Evolutionary conservation across 768 basidiomycete species (phyloP).

Genomic region (Macrolepiota albuminosa): DNA sequence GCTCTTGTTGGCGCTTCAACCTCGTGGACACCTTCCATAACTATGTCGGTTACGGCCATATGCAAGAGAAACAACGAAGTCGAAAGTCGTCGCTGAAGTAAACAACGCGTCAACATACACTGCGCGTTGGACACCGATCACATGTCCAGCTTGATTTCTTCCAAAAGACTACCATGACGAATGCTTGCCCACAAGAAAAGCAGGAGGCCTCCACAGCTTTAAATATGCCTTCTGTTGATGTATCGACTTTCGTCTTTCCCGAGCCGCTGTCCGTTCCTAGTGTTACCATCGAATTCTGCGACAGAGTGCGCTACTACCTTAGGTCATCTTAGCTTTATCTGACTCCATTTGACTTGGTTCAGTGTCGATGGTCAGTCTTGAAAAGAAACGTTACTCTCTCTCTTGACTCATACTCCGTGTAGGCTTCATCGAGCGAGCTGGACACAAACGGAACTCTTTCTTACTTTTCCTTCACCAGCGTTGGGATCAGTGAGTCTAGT

Average conservation of each 20-base stretch:
- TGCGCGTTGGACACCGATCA: slow-evolving; percentile 21
- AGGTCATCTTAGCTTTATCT: not conserved
- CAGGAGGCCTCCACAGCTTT: not conserved
- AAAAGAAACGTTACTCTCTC: not conserved
- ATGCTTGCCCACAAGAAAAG: not conserved
- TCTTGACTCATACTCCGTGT: slow-evolving; percentile 7
- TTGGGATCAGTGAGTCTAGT: slow-evolving; percentile 65
- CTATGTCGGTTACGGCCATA: slow-evolving; percentile 10
- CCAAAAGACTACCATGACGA: not conserved
- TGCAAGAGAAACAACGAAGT: not conserved
- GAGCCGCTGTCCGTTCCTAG: slow-evolving; percentile 37
- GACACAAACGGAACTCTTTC: slow-evolving; percentile 88
- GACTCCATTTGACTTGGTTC: not conserved
- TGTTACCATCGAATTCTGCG: slow-evolving; percentile 90
- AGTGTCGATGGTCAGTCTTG: slow-evolving; percentile 78
- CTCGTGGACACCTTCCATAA: slow-evolving; percentile 12
- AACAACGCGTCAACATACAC: slow-evolving; percentile 47
- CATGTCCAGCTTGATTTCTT: slow-evolving; percentile 17
- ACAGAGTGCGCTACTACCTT: slow-evolving; percentile 60
- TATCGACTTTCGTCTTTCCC: slow-evolving; percentile 54
- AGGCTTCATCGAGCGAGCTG: slow-evolving; percentile 93
- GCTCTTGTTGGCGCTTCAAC: not conserved
- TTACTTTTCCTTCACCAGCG: slow-evolving; percentile 83
- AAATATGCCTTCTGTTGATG: slow-evolving; percentile 28
- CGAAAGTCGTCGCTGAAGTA: slow-evolving; percentile 7